phyloP scores from a whole-genome alignment of 352 stramenopile genomes.

The Phytophthora litchii region DNA sequence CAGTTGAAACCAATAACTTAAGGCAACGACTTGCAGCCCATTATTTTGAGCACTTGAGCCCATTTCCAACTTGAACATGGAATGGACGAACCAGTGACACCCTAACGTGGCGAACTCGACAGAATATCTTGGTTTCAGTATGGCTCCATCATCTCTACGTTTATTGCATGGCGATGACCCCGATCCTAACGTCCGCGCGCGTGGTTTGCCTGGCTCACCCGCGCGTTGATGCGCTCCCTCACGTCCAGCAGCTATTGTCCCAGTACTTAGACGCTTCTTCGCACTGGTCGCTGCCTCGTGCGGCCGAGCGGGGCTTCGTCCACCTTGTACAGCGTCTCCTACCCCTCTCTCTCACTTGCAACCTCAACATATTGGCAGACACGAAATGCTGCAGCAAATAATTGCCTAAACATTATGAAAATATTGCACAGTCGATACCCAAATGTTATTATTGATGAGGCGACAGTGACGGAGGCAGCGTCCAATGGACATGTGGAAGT shows the following conservation, averaged over 20 bases:
- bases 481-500: conserved; percentile 25
- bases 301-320: conserved; percentile 22
- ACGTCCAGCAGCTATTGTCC: conserved; percentile 21
- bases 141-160: neutral
- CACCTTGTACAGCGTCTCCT: conserved; percentile 27
- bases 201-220: conserved; percentile 18
- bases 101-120: neutral
- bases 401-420: conserved; percentile 22
- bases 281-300: conserved; percentile 23
- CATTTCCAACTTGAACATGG: conserved; percentile 16
- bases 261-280: conserved; percentile 26
- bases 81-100: conserved; percentile 7
- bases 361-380: conserved; percentile 17
- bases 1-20: too few species aligned
- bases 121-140: conserved; percentile 15
- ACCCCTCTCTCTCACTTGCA: neutral
- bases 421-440: conserved; percentile 12
- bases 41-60: too few species aligned
- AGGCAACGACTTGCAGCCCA: too few species aligned
- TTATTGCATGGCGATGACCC: neutral
- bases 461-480: conserved; percentile 16
- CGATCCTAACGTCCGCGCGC: conserved; percentile 10
- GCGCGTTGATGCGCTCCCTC: conserved; percentile 19
- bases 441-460: conserved; percentile 15
- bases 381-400: conserved; percentile 21